Base-by-base conservation (phyloP, 805 yeast species). In the Pichia nanzhaoensis region DNA sequence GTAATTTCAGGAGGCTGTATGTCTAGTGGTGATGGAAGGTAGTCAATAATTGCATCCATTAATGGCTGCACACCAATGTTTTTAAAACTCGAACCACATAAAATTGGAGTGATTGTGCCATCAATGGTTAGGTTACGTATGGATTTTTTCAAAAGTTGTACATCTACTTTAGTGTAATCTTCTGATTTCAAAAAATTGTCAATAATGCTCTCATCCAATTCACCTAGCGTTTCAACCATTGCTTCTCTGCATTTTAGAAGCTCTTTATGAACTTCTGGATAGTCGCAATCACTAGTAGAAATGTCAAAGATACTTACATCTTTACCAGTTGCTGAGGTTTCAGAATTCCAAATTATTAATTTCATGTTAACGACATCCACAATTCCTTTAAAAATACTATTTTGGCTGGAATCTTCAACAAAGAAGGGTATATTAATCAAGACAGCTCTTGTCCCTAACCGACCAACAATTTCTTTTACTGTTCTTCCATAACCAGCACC, bases 41-140 rank as follows among this genome's bases (percentile, higher is more conserved):
- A 93, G 44, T 76, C 74, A 1, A 79, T 74, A 12, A 90, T 74
- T 0, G 95, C 90, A 63, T 91, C 97, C 64, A 93, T 65, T 40
- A 93, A 67, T 1, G 98, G 96, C 60, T 93, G 98, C 2, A 93
- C 95, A 21, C 99, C 99, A 38, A 91, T 84, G 60, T 91, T 91
- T 53, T 73, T 76, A 65, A 91, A 93, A 44, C 96, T 84, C 2
- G 97, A 85, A 12, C 99, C 99, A 63, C 97, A 89, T 32, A 90
- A 65, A 0, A 93, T 85, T 0, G 99, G 97, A 0, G 82, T 75
- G 1, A 86, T 71, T 33, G 66, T 62, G 39, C 75, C 73, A 1
- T 61, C 60, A 6, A 87, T 51, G 0, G 96, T 85, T 2, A 84
- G 79, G 20, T 65, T 67, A 42, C 85, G 69, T 7, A 93, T 71